Evolutionary conservation across 1,284 basidiomycete genomes (phyloP), one percentile per base, ranked within the genome.

Genomic region (Coriolopsis trogii): DNA sequence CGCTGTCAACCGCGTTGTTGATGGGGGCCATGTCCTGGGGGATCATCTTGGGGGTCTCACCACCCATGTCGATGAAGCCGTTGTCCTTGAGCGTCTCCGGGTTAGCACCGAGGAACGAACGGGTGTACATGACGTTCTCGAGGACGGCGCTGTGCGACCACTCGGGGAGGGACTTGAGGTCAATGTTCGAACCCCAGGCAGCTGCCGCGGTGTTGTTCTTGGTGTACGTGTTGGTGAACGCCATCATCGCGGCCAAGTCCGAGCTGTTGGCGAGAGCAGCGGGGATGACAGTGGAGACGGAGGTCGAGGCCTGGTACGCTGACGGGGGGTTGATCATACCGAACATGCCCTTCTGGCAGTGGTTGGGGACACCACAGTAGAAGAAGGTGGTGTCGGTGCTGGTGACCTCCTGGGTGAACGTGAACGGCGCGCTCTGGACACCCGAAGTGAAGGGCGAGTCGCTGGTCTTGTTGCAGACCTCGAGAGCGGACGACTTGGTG

Each of bases 271-370:
- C 62, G 54, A 73, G 69, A 63, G 85, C 69, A 23, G 70, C 46
- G 41, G 69, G 56, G 69, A 87, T 82, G 77, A 83, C 81, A 47
- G 61, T 67, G 38, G 70, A 69, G 31, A 83, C 73, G 36, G 83
- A 83, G 13, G 74, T 67, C 51, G 51, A 50, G 15, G 74, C 64
- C 45, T 73, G 61, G 48, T 67, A 63, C 26, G 73, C 73, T 61
- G 70, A 80, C 13, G 81, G 77, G 24, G 85, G 82, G 77, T 89
- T 89, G 65, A 88, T 82, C 71, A 88, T 80, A 73, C 87, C 87
- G 68, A 89, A 90, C 87, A 91, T 91, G 61, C 88, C 88, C 77
- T 86, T 84, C 66, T 82, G 70, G 65, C 66, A 90, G 67, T 90
- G 87, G 50, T 60, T 70, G 46, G 84, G 80, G 41, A 80, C 79